Base-by-base conservation (phyloP, 1,139 yeast species). In the Meyerozyma guilliermondii region DNA sequence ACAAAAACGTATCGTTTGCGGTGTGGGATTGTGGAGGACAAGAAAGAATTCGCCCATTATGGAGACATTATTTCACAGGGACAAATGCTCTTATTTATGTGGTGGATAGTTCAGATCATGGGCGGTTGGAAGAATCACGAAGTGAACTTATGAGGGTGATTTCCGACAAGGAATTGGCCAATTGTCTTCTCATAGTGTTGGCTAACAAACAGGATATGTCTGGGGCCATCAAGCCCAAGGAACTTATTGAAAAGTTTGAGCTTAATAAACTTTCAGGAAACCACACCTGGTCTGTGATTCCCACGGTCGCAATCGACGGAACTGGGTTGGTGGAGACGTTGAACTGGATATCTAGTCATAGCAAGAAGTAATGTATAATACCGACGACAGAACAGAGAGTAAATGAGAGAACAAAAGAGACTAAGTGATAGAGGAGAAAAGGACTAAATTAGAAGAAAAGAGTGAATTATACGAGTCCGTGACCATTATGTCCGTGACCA, bases 11-110 rank as follows among this genome's bases (percentile, higher is more conserved):
- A 47, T 81, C 87, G 46, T 88, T 89, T 72, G 92, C 92, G 48
- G 94, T 92, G 52, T 91, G 97, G 97, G 97, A 89, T 63, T 94
- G 94, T 45, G 97, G 96, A 66, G 97, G 96, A 61, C 96, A 88
- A 66, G 95, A 87, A 56, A 74, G 95, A 62, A 80, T 87, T 52
- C 76, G 96, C 56, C 95, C 95, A 0, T 71, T 89, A 42, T 89
- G 98, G 97, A 80, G 97, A 63, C 96, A 89, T 60, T 91, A 89
- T 65, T 88, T 85, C 65, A 87, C 96, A 10, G 96, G 96, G 26
- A 87, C 97, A 3, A 87, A 88, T 57, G 96, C 96, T n/a, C 74
- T 91, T 48, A 87, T 91, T 44, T 91, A 87, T 62, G 97, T 91
- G 42, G 86, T 91, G 45, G 98, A 91, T 62, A 79, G 91, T 5